phyloP scores from a whole-genome alignment of 108 stramenopile species.

The Epithemia pelagica region DNA sequence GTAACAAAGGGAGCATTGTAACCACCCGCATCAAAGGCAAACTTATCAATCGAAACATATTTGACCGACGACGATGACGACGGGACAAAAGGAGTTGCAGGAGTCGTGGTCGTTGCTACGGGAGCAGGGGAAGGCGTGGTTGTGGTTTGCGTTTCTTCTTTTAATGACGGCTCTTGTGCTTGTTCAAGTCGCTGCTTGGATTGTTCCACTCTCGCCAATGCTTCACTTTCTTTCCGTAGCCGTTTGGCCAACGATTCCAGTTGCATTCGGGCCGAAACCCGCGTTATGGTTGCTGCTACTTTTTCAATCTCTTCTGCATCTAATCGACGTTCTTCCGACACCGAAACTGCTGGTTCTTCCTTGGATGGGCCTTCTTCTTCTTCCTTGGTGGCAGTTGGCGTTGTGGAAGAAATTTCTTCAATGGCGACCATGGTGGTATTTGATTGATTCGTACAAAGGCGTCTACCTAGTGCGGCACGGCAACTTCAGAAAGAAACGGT shows the following conservation, averaged over 20 bases:
- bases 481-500: no score
- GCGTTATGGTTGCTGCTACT: slow-evolving; percentile 29
- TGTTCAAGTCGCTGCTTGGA: no score
- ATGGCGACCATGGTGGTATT: slow-evolving; percentile 6
- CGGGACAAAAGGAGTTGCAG: slow-evolving; percentile 1
- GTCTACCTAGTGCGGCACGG: no score
- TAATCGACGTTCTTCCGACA: slow-evolving; percentile 57
- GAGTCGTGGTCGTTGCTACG: neutral
- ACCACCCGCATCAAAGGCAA: slow-evolving; percentile 71
- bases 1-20: slow-evolving; percentile 71
- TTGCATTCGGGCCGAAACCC: slow-evolving; percentile 61
- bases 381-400: neutral
- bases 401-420: neutral
- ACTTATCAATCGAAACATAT: slow-evolving; percentile 55
- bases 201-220: slow-evolving; percentile 57
- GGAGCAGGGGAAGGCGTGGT: no score
- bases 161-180: slow-evolving; percentile 6
- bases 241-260: slow-evolving; percentile 60
- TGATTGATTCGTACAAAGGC: no score
- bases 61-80: slow-evolving; percentile 15
- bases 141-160: neutral
- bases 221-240: slow-evolving; percentile 58
- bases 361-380: slow-evolving; percentile 9
- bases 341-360: slow-evolving; percentile 6
- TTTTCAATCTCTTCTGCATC: slow-evolving; percentile 78